Evolutionary conservation across 1,284 basidiomycete genomes (phyloP), one percentile per base, ranked within the genome.

Genomic region (Ceratobasidium papillatum): DNA sequence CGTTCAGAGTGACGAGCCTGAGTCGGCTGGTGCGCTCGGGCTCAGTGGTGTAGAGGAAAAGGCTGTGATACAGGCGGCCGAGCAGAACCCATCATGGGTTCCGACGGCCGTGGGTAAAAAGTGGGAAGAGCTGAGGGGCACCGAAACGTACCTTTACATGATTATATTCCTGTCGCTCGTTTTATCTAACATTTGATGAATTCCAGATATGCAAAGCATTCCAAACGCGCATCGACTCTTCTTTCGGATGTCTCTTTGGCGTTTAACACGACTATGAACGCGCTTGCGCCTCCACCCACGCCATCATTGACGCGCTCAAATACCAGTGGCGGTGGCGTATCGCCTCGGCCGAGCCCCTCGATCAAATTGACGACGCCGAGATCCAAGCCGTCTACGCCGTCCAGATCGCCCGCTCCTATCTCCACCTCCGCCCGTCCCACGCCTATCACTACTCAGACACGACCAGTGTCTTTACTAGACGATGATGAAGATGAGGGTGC

Each of bases 211-310:
- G 86, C 19, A 89, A 88, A 78, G 84, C 83, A 78, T 62, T 88
- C 88, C 76, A 91, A 90, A 80, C 88, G 90, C 32, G 91, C 90
- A 0, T 90, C 91, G 0, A 78, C 87, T 0, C 84, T 92, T 45
- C 79, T 92, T 66, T 87, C 88, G 0, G 91, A 91, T 78, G 86
- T 92, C 45, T 89, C 78, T 14, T 76, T 59, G n/a, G 77, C 78
- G 5, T 79, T 78, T 32, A 69, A 78, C 27, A 77, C 78, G 27
- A 75, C 78, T 19, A 77, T 78, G 75, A 78, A 65, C 45, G 47
- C 63, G 30, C 63, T 65, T 27, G 63, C 63, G 9, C 63, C 63
- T 30, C 63, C 63, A 32, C 63, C 63, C 27, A 41, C 63, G 14
- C 45, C 63, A 19, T 68, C 65, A 5, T 25, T 68, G 8, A 52